Evolutionary conservation across 257 asterid genomes (phyloP), one percentile per base, ranked within the genome.

Genomic region (Lycium ferocissimum): DNA sequence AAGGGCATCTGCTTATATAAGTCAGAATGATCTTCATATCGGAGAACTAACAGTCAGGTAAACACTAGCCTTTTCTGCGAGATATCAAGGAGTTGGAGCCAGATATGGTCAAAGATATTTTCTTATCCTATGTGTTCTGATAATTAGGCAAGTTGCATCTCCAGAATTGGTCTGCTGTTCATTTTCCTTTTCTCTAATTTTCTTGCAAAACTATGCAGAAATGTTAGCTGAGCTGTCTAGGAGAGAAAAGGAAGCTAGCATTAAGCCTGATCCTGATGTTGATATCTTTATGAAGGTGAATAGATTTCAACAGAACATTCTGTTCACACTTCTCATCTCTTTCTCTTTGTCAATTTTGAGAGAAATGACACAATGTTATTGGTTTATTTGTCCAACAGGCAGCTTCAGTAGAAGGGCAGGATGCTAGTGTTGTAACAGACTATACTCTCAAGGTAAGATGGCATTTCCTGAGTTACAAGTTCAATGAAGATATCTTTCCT

Each of bases 11-110:
- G 95, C 94, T 59, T 93, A 93, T 70, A 91, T 93, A 59, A 91
- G 95, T 83, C 94, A 93, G 38, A 20, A 91, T 84, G 97, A 93
- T 91, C 92, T 92, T n/a, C 97, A 92, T 54, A 70, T 87, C 8
- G 94, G 92, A 86, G 97, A 93, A 87, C 81, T 92, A 85, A 92
- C 94, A 1, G 97, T 93, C 5, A 86, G 94, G 83, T 96, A 93
- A 86, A 93, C 95, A 14, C 73, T 93, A 65, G 93, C 93, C 4
- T 93, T 92, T 76, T 92, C 97, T 8, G 96, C 96, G 2, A 89
- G 94, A 88, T 91, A 93, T 82, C 97, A 92, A 86, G 97, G 97
- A 37, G 92, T 92, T 70, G 97, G 94, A 84, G 87, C 91, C 67
- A 90, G 91, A 78, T 88, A 87, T 22, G 93, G 97, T 93, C 13